A percentile compares a stretch with the other conserved stretches of the same genome.
These are phyloP conservation scores for Solanum peruvianum DNA, from an alignment of 257 asterid species.

Conservation along the genomic window DNA sequence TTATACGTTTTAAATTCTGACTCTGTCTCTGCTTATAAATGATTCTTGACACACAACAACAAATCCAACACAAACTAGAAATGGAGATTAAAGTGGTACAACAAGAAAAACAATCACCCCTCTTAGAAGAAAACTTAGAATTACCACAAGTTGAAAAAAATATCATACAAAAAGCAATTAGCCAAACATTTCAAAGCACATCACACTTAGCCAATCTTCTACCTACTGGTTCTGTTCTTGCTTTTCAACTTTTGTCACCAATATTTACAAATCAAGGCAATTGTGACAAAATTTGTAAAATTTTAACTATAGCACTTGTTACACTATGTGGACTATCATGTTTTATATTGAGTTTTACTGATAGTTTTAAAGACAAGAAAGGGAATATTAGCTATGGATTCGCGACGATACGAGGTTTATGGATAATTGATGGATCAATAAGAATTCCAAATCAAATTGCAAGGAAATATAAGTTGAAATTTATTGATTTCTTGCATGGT, in stretches of 20 bases:
- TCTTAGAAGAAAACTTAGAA: constrained; percentile 15
- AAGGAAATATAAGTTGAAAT: constrained; percentile 41
- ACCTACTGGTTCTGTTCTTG: constrained; percentile 81
- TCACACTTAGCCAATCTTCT: constrained; percentile 77
- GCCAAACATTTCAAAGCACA: constrained; percentile 76
- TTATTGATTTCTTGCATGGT: constrained; percentile 71
- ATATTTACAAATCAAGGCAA: constrained; percentile 66
- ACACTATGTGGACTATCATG: constrained; percentile 60
- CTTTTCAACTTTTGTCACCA: constrained; percentile 67
- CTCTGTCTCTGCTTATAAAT: background rate
- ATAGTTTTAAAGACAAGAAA: constrained; percentile 66
- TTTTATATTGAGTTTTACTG: constrained; percentile 56
- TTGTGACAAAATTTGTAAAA: constrained; percentile 44
- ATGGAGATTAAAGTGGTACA: constrained; percentile 56
- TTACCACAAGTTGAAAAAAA: constrained; percentile 47
- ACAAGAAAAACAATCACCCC: constrained; percentile 23
- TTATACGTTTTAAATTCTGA: background rate
- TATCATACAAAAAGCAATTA: constrained; percentile 66
- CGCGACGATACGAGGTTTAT: constrained; percentile 57
- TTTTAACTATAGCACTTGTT: constrained; percentile 44
- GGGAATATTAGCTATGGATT: constrained; percentile 66
- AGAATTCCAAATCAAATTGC: constrained; percentile 37
- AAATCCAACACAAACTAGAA: background rate
- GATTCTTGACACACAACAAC: background rate
- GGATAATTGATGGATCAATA: constrained; percentile 73